phyloP scores from a whole-genome alignment of 768 basidiomycete species.

The Phylloporus arenicola region DNA sequence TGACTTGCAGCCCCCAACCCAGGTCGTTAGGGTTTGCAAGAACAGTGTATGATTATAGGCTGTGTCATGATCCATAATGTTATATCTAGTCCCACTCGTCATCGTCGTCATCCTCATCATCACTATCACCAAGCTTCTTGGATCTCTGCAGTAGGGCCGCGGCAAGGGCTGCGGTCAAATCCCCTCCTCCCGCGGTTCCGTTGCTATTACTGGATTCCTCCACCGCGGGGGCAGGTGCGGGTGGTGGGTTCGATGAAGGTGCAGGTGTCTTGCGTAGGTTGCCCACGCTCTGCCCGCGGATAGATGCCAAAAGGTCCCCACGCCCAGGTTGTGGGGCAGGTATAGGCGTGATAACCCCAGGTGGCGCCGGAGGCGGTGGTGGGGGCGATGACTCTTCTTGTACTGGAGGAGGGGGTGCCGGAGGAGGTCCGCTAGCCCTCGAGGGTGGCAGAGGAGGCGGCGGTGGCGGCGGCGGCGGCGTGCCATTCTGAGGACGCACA shows the following conservation, averaged over 20 bases:
- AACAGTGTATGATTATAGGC: constrained; percentile 6
- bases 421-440: constrained; percentile 29
- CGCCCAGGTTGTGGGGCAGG: constrained; percentile 57
- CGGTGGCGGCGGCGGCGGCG: constrained; percentile 32
- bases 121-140: constrained; percentile 83
- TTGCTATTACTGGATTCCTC: constrained; percentile 32
- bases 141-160: constrained; percentile 78
- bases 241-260: constrained; percentile 30
- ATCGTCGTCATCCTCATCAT: constrained; percentile 72
- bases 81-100: constrained; percentile 50
- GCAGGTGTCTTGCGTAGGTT: constrained; percentile 53
- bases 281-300: constrained; percentile 75
- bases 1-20: constrained; percentile 14
- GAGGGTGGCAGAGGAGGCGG: constrained; percentile 34
- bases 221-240: constrained; percentile 28
- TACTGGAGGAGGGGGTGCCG: constrained; percentile 33
- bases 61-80: constrained; percentile 5
- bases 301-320: constrained; percentile 65
- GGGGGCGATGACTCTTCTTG: constrained; percentile 29
- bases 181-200: constrained; percentile 45
- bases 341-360: constrained; percentile 21
- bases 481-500: constrained; percentile 17
- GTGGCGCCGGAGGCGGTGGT: constrained; percentile 31
- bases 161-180: constrained; percentile 79
- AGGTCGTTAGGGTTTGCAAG: constrained; percentile 4